Evolutionary conservation across 2,329 filamentous ascomycete species (phyloP), one percentile per base, ranked within the genome.

Genomic region (Penicillium sp.): DNA sequence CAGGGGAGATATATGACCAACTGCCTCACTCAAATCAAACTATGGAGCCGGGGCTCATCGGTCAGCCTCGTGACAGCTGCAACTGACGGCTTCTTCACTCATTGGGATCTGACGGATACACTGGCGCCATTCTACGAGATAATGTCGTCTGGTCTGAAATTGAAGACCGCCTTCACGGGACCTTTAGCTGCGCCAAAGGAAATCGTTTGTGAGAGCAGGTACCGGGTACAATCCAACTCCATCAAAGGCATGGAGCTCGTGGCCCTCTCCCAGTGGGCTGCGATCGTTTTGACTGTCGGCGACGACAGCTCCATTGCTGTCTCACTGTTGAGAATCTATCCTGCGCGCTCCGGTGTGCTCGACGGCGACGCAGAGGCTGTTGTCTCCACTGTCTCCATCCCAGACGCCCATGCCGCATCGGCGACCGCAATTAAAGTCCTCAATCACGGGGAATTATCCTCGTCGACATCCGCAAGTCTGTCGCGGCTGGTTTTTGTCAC

Each of bases 261-360:
- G 1, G 39, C 59, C 27, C 44, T 74, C 11, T 56, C 60, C 13
- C 53, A 63, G 28, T 58, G 56, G n/a, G 55, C 68, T 44, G 57
- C 72, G 55, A 55, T 86, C 1, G 62, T 95, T 13, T 66, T 88
- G 4, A 90, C 88, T 0, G 89, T 88, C 26, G 90, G 93, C 24
- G 93, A 98, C 59, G 93, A 97, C 66, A 93, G 93, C 52, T 85
- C 85, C 3, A 66, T 97, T 0, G 84, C 79, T 0, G 60, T 88
- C 9, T 79, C 78, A 0, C 62, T 77, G 29, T 57, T 76, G 27
- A 56, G 43, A 12, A 59, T 60, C 3, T 39, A 42, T 9, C 28
- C 45, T 28, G 42, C 53, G 5, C 26, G 42, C 24, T 4, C 3
- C 9, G 13, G 33, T 41, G 4, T 13, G 9, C 12, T 29, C n/a